Conservation (phyloP, 2,329 filamentous ascomycete genomes). For the Apiospora arundinis region DNA sequence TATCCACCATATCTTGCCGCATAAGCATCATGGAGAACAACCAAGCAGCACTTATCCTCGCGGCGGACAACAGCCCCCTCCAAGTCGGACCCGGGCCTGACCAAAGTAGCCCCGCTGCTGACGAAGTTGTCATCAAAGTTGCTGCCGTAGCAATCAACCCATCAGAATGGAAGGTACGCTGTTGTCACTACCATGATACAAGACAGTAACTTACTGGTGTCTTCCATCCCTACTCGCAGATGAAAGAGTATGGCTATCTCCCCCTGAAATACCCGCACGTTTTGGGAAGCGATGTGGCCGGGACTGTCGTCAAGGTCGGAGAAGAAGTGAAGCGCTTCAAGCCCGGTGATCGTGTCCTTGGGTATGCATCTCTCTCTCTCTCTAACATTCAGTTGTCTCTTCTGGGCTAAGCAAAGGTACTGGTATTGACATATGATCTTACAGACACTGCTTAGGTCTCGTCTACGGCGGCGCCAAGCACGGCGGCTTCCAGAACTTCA, state of each 20-base stretch:
- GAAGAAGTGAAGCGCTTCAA: conserved; percentile 34
- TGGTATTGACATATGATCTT: not conserved
- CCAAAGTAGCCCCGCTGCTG: conserved; percentile 21
- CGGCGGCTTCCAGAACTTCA: conserved; percentile 39
- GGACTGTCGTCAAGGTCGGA: conserved; percentile 40
- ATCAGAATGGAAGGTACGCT: conserved; percentile 19
- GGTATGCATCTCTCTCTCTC: conserved; percentile 16
- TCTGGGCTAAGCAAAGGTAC: not conserved
- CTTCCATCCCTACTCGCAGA: not conserved
- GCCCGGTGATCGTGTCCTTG: conserved; percentile 42
- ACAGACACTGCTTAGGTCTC: conserved; percentile 25
- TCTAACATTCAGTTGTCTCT: not conserved
- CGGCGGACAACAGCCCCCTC: conserved; percentile 19
- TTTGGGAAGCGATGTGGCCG: conserved; percentile 41
- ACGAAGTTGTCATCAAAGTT: conserved; percentile 24
- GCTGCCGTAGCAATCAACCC: conserved; percentile 25
- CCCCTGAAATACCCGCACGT: conserved; percentile 38
- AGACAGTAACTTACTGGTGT: too few relatives aligned
- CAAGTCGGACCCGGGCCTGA: conserved; percentile 23
- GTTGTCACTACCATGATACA: too few relatives aligned
- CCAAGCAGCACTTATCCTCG: conserved; percentile 21
- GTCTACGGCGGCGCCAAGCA: conserved; percentile 29
- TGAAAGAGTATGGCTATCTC: conserved; percentile 14
- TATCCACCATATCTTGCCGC: too few relatives aligned
- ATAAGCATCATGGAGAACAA: conserved; percentile 25